These are phyloP conservation scores for Xylariaceae sp. DNA, from an alignment of 2,329 filamentous ascomycete genomes.

Conservation along the genomic window DNA sequence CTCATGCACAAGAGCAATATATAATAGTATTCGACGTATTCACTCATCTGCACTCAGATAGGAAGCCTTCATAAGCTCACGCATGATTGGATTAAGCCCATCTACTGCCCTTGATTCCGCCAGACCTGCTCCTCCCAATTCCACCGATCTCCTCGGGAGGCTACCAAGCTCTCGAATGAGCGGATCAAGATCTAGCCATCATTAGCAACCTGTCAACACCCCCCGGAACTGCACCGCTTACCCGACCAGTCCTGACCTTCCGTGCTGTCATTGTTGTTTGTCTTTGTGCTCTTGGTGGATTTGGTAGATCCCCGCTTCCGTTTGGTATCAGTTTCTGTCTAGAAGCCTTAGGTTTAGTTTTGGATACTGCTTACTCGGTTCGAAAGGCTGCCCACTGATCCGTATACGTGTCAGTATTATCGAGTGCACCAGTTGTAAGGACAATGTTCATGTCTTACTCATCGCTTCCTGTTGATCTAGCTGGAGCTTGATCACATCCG, in stretches of 20 bases:
- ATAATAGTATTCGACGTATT: background rate
- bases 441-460: constrained; percentile 9
- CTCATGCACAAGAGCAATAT: background rate
- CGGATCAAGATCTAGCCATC: constrained; percentile 7
- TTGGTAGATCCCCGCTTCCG: too few species aligned
- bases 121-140: background rate
- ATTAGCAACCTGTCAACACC: too few species aligned
- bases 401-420: too few species aligned
- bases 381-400: too few species aligned
- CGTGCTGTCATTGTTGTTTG: too few species aligned
- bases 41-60: constrained; percentile 7
- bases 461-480: constrained; percentile 8
- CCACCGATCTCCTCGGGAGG: constrained; percentile 9
- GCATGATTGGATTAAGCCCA: constrained; percentile 16
- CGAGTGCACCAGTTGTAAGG: too few species aligned
- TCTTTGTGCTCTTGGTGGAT: too few species aligned
- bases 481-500: constrained; percentile 1
- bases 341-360: too few species aligned
- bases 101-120: background rate
- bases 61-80: constrained; percentile 16
- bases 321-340: too few species aligned
- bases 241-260: constrained; percentile 6
- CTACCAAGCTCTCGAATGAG: constrained; percentile 10
- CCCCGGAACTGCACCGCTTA: background rate
- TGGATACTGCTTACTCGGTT: too few species aligned